Evolutionary conservation across 352 stramenopile species (phyloP).

Genomic region (Pythium utonaiense): DNA sequence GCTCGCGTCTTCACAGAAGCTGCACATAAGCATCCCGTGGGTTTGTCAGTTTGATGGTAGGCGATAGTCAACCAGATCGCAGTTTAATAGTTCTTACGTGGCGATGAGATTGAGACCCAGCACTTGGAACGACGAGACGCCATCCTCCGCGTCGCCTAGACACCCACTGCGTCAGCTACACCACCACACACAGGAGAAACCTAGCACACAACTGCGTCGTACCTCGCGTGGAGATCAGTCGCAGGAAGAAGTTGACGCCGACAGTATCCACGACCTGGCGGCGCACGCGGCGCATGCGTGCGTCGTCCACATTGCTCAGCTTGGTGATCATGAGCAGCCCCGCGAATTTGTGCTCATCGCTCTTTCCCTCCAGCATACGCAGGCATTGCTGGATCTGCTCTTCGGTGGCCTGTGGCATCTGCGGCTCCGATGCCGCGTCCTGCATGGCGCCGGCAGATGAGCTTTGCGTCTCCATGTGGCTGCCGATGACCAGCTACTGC

Average conservation of each 20-base stretch:
- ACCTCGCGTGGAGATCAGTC: conserved; percentile 78
- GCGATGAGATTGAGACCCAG: conserved; percentile 81
- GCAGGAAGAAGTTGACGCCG: conserved; percentile 69
- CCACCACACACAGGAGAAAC: background rate
- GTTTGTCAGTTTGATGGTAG: background rate
- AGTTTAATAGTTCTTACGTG: conserved; percentile 32
- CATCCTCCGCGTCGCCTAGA: conserved; percentile 43
- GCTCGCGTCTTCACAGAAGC: conserved; percentile 56
- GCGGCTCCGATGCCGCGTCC: background rate
- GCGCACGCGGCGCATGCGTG: conserved; percentile 48
- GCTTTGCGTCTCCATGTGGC: background rate
- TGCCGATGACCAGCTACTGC: background rate
- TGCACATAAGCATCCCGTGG: conserved; percentile 12
- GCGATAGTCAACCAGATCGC: too few species aligned
- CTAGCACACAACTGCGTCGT: background rate
- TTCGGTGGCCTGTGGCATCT: conserved; percentile 1
- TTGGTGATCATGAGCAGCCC: conserved; percentile 87
- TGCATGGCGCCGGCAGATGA: background rate
- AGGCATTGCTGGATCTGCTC: conserved; percentile 46
- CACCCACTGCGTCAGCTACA: background rate
- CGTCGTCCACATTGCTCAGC: conserved; percentile 40
- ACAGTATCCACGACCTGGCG: conserved; percentile 59
- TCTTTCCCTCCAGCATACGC: conserved; percentile 59
- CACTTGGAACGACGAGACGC: conserved; percentile 67
- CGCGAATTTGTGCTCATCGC: conserved; percentile 86